Base-by-base conservation (phyloP, 768 basidiomycete genomes). In the Amanita rimosa region DNA sequence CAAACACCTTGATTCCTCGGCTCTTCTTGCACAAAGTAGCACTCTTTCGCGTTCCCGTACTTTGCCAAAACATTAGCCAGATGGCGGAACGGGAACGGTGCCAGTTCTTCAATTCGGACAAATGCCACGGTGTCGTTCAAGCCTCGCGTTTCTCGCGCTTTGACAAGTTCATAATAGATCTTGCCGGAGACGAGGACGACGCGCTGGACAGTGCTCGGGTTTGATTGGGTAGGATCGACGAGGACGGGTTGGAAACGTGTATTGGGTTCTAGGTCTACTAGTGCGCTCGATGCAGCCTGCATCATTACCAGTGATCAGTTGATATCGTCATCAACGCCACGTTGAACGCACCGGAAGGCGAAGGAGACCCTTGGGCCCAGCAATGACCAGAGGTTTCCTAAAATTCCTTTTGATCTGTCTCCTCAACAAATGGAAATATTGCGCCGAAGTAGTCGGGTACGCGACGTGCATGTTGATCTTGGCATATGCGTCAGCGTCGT, bases 351-450 rank as follows among this genome's bases (percentile, higher is more conserved):
- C 89, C 10, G 87, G 69, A 16, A 88, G 70, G 19, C 91, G 75
- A 8, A 94, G 68, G 10, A 95, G 68, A 1, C 81, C 85, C 58
- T 96, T 96, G 0, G 93, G 92, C 3, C 78, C 83, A 9, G 86
- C 85, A 5, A 96, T 78, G 24, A 95, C 69, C 42, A 95, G 67
- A 0, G 92, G 93, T 60, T 89, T 93, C 49, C 92, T 72, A 66
- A 83, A 94, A 54, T 91, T 90, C 38, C 92, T 72, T 57, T 74
- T 72, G 58, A 93, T 77, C 62, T 95, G 93, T 42, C 92, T 72
- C 48, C 93, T 72, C n/a, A 96, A 70, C 1, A 95, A 71, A 61
- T 96, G 93, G 78, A 95, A 96, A 56, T 93, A 91, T 50, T 95
- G 89, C 0, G 88, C 86, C 0, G 93, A 78, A 0, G 92, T 94